Conservation (phyloP, 768 basidiomycete genomes). For the Mycena polygramma region DNA sequence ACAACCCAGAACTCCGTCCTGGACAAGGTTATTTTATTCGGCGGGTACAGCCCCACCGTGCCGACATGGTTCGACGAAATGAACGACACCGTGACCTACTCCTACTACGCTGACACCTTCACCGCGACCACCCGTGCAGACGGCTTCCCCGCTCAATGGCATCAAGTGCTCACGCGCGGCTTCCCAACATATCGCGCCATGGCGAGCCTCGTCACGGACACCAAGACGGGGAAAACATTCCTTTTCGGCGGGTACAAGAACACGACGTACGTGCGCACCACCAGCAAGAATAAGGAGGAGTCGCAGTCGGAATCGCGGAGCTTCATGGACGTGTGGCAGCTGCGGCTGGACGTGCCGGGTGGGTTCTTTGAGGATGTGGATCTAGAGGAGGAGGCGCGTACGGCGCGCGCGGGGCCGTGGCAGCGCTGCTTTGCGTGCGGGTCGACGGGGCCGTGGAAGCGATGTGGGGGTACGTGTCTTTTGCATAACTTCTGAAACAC, state of each 20-base stretch:
- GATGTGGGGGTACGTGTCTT: conserved; percentile 52
- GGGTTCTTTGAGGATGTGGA: conserved; percentile 53
- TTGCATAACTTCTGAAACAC: too few species aligned
- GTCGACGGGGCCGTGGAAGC: conserved; percentile 52
- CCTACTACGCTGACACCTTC: conserved; percentile 59
- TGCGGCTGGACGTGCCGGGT: conserved; percentile 52
- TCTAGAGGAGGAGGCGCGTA: conserved; percentile 52
- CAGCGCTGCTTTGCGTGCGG: conserved; percentile 56
- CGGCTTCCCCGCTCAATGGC: conserved; percentile 41
- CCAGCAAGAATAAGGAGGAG: conserved; percentile 29
- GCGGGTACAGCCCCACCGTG: conserved; percentile 41
- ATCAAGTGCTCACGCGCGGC: conserved; percentile 55
- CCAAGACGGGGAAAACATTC: conserved; percentile 52
- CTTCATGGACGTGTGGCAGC: conserved; percentile 56
- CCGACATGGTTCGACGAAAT: conserved; percentile 41
- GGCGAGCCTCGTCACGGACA: conserved; percentile 49
- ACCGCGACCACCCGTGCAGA: conserved; percentile 22
- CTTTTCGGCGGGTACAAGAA: conserved; percentile 58
- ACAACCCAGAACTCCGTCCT: too few species aligned
- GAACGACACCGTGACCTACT: conserved; percentile 44
- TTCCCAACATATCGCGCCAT: conserved; percentile 58
- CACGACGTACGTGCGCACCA: conserved; percentile 49
- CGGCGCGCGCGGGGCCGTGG: conserved; percentile 55
- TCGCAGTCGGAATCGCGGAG: conserved; percentile 40
- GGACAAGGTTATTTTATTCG: too few species aligned